Base-by-base conservation (phyloP, 805 yeast genomes). In the Candida arabinofermentans region DNA sequence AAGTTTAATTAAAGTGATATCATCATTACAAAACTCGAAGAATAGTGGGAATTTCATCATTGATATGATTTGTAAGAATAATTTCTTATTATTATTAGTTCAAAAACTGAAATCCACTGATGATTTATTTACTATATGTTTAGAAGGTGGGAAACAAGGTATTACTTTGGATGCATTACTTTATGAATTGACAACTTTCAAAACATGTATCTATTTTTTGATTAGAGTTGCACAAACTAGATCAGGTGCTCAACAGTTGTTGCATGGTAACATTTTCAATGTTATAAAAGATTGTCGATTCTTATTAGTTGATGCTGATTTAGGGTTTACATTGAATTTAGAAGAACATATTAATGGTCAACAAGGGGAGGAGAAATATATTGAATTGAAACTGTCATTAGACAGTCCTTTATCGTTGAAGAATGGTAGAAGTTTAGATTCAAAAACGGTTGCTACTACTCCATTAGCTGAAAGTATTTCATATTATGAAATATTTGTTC, bases 111-210 rank as follows among this genome's bases (percentile, higher is more conserved):
- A 79, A 53, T 67, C 86, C 43, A 75, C 84, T 2, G 96, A 87
- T 57, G 84, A 79, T 29, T 66, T 82, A 40, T 58, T 86, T 27
- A 47, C 59, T 3, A 50, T 69, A 10, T 70, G 73, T 39, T 44
- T 55, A 14, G 46, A 47, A 18, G 52, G 44, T 23, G 44, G 47
- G 3, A 55, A 50, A 10, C 66, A 61, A 36, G 60, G 64, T 23
- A 61, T 75, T 8, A 69, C 76, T 13, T 51, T 78, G 37, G 80
- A 80, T 43, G 64, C 77, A 3, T 62, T 84, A 21, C 59, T 86
- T 1, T 83, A 83, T 58, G 96, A 88, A 53, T 61, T 86, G 22
- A 84, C 93, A 0, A 82, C 86, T 1, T 84, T 83, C 65, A 85
- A 83, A 51, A 72, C 91, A 0, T 77, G 84, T 0, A 58, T 87